phyloP scores from a whole-genome alignment of 768 basidiomycete species.

The Cystofilobasidium macerans region DNA sequence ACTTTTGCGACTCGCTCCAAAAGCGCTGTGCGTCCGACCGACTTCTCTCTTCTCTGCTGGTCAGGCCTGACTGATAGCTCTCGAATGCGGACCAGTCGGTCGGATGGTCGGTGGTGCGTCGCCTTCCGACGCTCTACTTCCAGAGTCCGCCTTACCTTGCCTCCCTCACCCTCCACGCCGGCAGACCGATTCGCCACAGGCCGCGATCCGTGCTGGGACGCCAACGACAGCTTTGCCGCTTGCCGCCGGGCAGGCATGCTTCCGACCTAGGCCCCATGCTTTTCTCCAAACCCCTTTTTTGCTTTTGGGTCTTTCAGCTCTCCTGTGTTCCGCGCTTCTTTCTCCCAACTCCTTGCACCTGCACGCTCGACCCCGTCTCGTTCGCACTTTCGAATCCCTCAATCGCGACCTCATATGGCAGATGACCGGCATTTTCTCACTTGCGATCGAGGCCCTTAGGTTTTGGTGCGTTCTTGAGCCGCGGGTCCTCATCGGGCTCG shows the following conservation, averaged over 20 bases:
- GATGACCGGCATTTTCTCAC: too few species aligned
- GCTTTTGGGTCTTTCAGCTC: too few species aligned
- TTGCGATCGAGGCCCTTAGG: background rate
- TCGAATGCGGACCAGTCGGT: background rate
- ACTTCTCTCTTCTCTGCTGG: background rate
- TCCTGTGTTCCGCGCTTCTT: too few species aligned
- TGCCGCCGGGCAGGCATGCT: too few species aligned
- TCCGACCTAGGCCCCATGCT: too few species aligned
- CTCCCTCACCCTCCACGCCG: background rate
- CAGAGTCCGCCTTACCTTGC: background rate
- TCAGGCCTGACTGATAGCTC: background rate
- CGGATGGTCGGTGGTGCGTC: background rate
- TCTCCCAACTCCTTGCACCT: too few species aligned
- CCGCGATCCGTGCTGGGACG: background rate
- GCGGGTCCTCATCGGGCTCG: slow-evolving; percentile 5
- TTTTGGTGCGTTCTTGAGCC: background rate
- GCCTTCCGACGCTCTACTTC: background rate
- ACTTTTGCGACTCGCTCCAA: slow-evolving; percentile 1
- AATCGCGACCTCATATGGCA: background rate
- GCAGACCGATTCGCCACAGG: background rate
- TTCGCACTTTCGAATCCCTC: too few species aligned
- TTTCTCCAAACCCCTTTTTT: too few species aligned
- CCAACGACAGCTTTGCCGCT: background rate
- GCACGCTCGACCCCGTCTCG: too few species aligned
- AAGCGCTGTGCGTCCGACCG: background rate